Percentiles rank a stretch among this genome's conserved stretches.
phyloP scores from a whole-genome alignment of 768 basidiomycete genomes.

The Mycena albidolilacea region DNA sequence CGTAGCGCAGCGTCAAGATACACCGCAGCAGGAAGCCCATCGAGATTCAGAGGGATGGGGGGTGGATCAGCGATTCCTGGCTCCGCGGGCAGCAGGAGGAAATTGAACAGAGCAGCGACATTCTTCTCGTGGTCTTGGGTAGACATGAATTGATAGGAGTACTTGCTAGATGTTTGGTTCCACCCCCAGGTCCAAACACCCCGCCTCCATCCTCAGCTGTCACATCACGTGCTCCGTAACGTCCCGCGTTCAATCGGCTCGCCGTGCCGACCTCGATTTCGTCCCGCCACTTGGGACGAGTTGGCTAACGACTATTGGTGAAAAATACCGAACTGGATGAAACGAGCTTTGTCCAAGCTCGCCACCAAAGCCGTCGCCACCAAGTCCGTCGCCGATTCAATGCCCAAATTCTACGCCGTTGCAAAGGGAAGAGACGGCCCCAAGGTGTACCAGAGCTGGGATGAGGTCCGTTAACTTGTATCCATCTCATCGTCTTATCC shows the following conservation, averaged over 20 bases:
- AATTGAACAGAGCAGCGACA: no score
- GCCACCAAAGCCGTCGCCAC: neutral
- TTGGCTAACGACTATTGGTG: no score
- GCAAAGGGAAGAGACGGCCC: constrained; percentile 70
- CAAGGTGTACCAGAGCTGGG: constrained; percentile 71
- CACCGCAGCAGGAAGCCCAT: constrained; percentile 5
- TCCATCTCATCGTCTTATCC: neutral
- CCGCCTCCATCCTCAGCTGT: no score
- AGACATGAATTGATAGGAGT: no score
- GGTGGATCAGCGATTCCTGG: constrained; percentile 9
- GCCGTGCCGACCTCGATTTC: no score
- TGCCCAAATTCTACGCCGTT: constrained; percentile 73
- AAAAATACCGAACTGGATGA: neutral
- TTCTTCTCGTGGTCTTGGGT: no score
- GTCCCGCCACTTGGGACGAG: no score
- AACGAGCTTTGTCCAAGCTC: constrained; percentile 10
- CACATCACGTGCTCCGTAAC: no score
- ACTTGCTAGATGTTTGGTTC: no score
- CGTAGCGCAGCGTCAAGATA: constrained; percentile 10
- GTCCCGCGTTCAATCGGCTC: no score
- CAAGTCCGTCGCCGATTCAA: constrained; percentile 9
- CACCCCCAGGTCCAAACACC: no score
- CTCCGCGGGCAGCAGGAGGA: neutral
- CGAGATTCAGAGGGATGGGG: constrained; percentile 3
- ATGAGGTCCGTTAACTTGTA: constrained; percentile 60